Conservation (phyloP, 163 green algal species). For the Chloromonas sp. region DNA sequence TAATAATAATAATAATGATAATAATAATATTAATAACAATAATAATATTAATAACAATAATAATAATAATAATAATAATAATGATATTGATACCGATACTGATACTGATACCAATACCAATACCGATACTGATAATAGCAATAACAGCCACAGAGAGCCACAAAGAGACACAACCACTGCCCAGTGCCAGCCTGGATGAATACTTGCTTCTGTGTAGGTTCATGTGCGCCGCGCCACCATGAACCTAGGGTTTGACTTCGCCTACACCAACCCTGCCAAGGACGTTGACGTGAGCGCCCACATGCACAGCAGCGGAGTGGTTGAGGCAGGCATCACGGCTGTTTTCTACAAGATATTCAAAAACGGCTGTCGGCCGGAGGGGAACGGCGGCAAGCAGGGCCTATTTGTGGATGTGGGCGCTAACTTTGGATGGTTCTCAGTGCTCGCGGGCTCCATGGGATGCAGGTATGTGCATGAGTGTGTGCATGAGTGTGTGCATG, state of each 20-base stretch:
- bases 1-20: no score
- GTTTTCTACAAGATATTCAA: constrained; percentile 37
- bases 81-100: no score
- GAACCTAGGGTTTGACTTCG: constrained; percentile 35
- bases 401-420: constrained; percentile 73
- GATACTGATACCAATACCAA: no score
- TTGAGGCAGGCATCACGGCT: constrained; percentile 40
- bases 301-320: constrained; percentile 26
- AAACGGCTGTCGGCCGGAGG: constrained; percentile 15
- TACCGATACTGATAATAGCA: no score
- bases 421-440: constrained; percentile 73
- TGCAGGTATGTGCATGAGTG: constrained; percentile 49
- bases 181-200: no score
- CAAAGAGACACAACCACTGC: no score
- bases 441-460: constrained; percentile 55
- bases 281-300: constrained; percentile 54
- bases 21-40: no score
- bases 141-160: no score
- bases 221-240: constrained; percentile 13
- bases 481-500: neutral
- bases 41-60: no score
- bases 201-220: constrained; percentile 1
- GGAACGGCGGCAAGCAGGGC: constrained; percentile 2
- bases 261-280: constrained; percentile 48
- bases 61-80: no score